Conservation (phyloP, 192 early-diverging fungal species). For the Diversispora eburnea region DNA sequence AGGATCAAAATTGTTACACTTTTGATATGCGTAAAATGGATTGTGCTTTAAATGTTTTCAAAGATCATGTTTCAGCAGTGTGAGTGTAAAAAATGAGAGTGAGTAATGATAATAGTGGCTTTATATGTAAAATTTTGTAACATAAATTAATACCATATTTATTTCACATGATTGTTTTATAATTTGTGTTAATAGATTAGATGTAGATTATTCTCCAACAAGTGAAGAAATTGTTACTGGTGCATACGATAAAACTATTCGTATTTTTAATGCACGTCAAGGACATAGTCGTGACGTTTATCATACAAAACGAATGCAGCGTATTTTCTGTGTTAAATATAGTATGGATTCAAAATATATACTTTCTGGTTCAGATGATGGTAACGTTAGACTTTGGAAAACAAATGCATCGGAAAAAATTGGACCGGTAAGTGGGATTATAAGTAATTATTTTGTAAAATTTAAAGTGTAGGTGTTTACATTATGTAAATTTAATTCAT, state of each 20-base stretch:
- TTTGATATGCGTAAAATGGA: conserved; percentile 98
- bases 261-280: conserved; percentile 75
- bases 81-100: conserved; percentile 39
- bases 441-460: background rate
- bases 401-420: conserved; percentile 86
- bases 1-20: conserved; percentile 96
- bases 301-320: conserved; percentile 98
- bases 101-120: conserved; percentile 7
- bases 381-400: conserved; percentile 97
- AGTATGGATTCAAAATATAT: conserved; percentile 95
- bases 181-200: conserved; percentile 70
- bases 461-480: background rate
- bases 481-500: background rate
- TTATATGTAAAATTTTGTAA: background rate
- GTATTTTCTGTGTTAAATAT: conserved; percentile 87
- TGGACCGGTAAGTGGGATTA: conserved; percentile 40
- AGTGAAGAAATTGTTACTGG: conserved; percentile 95
- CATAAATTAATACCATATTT: conserved; percentile 1
- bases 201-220: conserved; percentile 97
- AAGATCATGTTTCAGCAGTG: conserved; percentile 98
- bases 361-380: conserved; percentile 94
- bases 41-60: conserved; percentile 77
- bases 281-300: conserved; percentile 92
- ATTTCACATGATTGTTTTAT: background rate
- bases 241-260: conserved; percentile 90